Evolutionary conservation across 805 yeast species (phyloP), one percentile per base, ranked within the genome.

Genomic region (Candida hungchunana): DNA sequence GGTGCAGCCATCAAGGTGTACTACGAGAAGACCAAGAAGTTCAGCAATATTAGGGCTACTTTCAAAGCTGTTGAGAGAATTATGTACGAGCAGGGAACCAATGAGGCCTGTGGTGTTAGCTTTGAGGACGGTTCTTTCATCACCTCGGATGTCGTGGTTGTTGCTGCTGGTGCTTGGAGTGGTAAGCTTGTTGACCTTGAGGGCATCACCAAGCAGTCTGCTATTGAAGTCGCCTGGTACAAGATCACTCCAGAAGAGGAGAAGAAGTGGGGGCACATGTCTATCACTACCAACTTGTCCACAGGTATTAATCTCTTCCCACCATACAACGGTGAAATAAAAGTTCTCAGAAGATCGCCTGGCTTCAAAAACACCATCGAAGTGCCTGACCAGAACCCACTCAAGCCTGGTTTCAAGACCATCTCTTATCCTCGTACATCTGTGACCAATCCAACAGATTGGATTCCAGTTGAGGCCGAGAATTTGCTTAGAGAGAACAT

Each of bases 401-500:
- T 39, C 24, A n/a, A 14, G 4, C 4, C 23, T 4, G 32, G 36
- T 6, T 27, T 20, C 2, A 32, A 40, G 18, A 18, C 29, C 12
- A 30, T 40, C 11, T 45, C 43, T 6, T 35, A 31, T 20, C 47
- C 47, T 25, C 39, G 47, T 29, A 45, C 45, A 1, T 15, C 30
- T 3, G 30, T 43, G 9, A 34, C 32, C 3, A 29, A 43, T 25
- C 50, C 50, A 18, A 25, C 27, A 0, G 47, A 43, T 21, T 43
- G 47, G 47, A 43, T 43, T 27, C 47, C 50, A 20, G 24, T 28
- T 11, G 38, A 29, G 6, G 41, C 47, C 1, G 47, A 45, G 21
- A 16, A 14, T 4, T 35, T 34, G 9, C 25, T 45, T 9, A 35
- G 47, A 26, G 56, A 24, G 55, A 55, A 34, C 48, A 69, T 36